Conservation (phyloP, 208 protist species). For the Leishmania aethiopica region DNA sequence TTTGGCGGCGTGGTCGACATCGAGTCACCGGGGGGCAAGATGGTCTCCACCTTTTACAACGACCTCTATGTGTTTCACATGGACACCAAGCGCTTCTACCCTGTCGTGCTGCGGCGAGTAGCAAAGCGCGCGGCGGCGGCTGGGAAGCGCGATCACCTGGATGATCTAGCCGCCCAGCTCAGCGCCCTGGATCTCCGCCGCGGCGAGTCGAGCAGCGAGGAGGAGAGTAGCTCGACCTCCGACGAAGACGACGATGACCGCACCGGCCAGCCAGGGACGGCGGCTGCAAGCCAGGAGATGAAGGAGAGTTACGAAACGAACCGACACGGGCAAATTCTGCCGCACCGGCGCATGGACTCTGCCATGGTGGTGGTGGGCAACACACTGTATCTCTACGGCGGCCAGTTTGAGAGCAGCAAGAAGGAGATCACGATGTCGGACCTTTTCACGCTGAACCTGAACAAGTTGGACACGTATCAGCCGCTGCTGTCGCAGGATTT, state of each 20-base stretch:
- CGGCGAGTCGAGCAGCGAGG: slow-evolving; percentile 30
- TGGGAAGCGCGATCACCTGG: slow-evolving; percentile 21
- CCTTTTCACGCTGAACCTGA: slow-evolving; percentile 87
- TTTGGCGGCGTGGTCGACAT: slow-evolving; percentile 93
- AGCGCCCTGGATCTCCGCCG: slow-evolving; percentile 55
- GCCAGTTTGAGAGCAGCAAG: slow-evolving; percentile 87
- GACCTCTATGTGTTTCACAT: slow-evolving; percentile 93
- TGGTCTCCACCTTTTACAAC: slow-evolving; percentile 90
- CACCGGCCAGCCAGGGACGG: background rate
- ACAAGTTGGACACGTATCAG: slow-evolving; percentile 79
- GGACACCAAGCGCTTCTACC: slow-evolving; percentile 89
- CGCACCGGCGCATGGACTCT: slow-evolving; percentile 88
- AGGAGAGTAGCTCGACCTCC: slow-evolving; percentile 21
- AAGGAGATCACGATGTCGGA: slow-evolving; percentile 91
- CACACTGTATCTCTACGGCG: slow-evolving; percentile 86
- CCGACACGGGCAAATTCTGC: slow-evolving; percentile 63
- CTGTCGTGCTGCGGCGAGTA: slow-evolving; percentile 66
- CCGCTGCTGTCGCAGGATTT: slow-evolving; percentile 86
- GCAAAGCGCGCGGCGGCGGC: slow-evolving; percentile 13
- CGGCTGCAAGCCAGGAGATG: slow-evolving; percentile 34
- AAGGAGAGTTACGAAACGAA: slow-evolving; percentile 80
- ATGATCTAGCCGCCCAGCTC: slow-evolving; percentile 65
- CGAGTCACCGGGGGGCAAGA: slow-evolving; percentile 80
- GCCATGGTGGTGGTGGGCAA: slow-evolving; percentile 65
- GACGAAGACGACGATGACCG: slow-evolving; percentile 37